Conservation (phyloP, 257 asterid species). For the Lycium barbarum region DNA sequence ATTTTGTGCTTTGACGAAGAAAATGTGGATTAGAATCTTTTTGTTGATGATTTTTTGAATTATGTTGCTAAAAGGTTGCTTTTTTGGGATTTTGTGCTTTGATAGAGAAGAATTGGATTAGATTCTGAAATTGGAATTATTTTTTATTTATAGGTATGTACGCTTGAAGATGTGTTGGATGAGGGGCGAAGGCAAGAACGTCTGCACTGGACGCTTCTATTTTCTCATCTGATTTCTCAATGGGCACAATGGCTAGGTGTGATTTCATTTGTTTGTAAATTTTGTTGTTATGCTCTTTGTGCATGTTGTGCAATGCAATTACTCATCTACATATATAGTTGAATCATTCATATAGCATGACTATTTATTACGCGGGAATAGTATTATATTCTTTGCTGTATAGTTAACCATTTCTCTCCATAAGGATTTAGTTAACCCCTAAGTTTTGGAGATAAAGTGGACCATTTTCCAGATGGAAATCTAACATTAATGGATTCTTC, state of each 20-base stretch:
- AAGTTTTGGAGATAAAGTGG: no score
- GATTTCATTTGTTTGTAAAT: slow-evolving; percentile 31
- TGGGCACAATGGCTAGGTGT: slow-evolving; percentile 98
- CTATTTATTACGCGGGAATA: background rate
- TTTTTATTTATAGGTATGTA: slow-evolving; percentile 45
- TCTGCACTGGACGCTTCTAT: slow-evolving; percentile 79
- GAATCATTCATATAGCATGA: background rate
- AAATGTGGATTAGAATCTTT: background rate
- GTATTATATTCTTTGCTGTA: background rate
- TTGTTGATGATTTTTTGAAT: background rate
- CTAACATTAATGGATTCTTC: background rate
- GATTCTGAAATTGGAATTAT: slow-evolving; percentile 18
- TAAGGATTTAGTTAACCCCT: background rate
- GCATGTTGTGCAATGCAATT: slow-evolving; percentile 21
- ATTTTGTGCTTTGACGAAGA: background rate
- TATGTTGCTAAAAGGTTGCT: background rate
- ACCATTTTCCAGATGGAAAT: background rate
- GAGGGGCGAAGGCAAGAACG: slow-evolving; percentile 64
- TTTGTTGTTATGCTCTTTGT: slow-evolving; percentile 5
- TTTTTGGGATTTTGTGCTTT: background rate
- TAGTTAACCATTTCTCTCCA: background rate
- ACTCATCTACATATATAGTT: background rate
- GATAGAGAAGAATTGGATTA: slow-evolving; percentile 15
- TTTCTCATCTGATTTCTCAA: slow-evolving; percentile 79
- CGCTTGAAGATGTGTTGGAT: slow-evolving; percentile 66